Conservation (phyloP, 257 asterid species). For the Solanum neorickii region DNA sequence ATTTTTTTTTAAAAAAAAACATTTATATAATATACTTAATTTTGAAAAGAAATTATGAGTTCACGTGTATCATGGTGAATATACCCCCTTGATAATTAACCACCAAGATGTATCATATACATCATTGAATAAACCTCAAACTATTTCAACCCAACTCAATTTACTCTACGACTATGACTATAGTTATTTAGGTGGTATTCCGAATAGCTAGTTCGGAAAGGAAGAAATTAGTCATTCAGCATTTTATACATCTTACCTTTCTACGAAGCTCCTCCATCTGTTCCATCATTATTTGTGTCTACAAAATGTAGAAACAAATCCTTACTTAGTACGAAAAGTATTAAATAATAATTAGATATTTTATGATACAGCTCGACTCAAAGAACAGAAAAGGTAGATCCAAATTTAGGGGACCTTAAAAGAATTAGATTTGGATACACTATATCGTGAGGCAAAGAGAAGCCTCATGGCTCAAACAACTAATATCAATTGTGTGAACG, state of each 20-base stretch:
- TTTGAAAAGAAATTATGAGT: no score
- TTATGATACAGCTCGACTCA: neutral
- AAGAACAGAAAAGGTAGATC: neutral
- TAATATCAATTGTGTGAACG: neutral
- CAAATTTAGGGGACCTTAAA: neutral
- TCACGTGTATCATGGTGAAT: no score
- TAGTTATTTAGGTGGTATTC: neutral
- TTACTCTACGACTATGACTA: neutral
- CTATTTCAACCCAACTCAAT: neutral
- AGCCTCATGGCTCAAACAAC: neutral
- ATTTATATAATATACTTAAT: no score
- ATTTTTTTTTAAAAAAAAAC: no score
- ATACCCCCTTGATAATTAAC: neutral
- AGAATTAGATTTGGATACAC: neutral
- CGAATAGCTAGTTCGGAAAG: neutral
- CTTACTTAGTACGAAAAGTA: neutral
- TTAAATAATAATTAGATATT: no score
- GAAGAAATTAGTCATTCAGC: neutral
- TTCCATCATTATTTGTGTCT: slow-evolving; percentile 73
- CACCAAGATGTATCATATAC: neutral
- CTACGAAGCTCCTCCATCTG: slow-evolving; percentile 88
- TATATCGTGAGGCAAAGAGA: neutral
- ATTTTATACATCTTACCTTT: slow-evolving; percentile 32
- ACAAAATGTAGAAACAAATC: slow-evolving; percentile 1
- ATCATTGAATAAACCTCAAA: neutral